Evolutionary conservation across 2,329 filamentous ascomycete species (phyloP), one percentile per base, ranked within the genome.

Genomic region (Seiridium unicorne): DNA sequence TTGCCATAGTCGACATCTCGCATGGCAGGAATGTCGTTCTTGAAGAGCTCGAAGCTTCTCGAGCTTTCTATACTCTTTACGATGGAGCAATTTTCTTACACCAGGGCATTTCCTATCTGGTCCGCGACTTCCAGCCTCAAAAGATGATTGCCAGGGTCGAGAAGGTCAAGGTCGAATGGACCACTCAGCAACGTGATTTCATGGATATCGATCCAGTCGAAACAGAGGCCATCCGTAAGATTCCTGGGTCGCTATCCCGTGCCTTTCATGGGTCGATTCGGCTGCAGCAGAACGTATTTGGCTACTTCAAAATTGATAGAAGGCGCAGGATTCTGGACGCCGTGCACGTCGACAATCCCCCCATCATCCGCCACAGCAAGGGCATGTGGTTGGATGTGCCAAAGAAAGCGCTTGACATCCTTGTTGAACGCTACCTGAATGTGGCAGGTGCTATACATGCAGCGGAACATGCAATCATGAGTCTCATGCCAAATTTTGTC

Each of bases 381-480:
- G 95, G 93, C 44, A 91, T 97, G 87, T 99, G 95, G 95, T 84
- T 98, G 11, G 94, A 98, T 71, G 87, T 99, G 2, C 94, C 95
- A 0, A 88, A 88, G 62, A 74, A 74, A 1, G 93, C 93, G 0
- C 84, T 98, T 5, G 86, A 92, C 11, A 93, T 97, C 47, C 82
- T 99, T 1, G 84, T 88, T 46, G 83, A 83, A 0, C 81, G 89
- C 6, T 81, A 87, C 0, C 80, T 98, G 38, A 92, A 97, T 72
- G 83, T 94, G 8, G 94, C 92, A 0, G 95, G 89, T 0, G 92
- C 91, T 0, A 97, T 99, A 60, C 95, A 98, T 71, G 94, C 94
- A 0, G 94, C 95, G 2, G 93, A 98, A 75, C 95, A 99, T 73
- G 93, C 93, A 0, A 81, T 98, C 32, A 84, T 98, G 63, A 90